These are phyloP conservation scores for Mimosa bimucronata DNA, from an alignment of 306 rosid genomes.

Conservation along the genomic window DNA sequence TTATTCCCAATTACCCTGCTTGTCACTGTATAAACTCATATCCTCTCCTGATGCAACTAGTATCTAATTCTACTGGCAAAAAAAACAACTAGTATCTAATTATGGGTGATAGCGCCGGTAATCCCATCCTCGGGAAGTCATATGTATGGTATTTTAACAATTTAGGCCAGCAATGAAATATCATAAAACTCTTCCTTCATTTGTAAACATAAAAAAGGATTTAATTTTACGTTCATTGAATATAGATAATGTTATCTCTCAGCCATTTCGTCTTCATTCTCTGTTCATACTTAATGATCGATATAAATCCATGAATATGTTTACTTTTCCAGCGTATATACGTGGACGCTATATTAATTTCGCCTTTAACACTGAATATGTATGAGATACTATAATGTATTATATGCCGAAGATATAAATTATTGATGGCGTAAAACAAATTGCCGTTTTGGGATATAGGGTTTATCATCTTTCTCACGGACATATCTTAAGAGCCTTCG, in stretches of 20 bases:
- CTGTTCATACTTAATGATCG: not conserved
- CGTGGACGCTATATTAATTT: not conserved
- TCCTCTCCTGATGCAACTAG: no score
- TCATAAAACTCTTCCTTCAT: not conserved
- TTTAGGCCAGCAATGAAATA: not conserved
- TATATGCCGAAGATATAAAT: not conserved
- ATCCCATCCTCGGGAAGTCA: no score
- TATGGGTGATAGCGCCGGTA: no score
- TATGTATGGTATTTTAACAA: no score
- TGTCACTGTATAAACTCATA: no score
- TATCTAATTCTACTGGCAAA: no score
- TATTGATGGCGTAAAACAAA: not conserved
- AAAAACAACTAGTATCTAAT: no score
- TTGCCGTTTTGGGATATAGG: slow-evolving; percentile 24
- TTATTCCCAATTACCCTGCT: no score
- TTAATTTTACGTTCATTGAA: not conserved
- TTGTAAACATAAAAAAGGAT: not conserved
- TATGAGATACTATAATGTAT: not conserved
- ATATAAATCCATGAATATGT: not conserved
- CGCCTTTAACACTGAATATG: not conserved
- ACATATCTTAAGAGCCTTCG: slow-evolving; percentile 30
- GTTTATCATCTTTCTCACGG: not conserved
- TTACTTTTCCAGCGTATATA: not conserved
- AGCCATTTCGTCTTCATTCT: no score
- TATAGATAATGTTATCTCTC: not conserved